Conservation (phyloP, 768 basidiomycete genomes). For the Suillus luteus region DNA sequence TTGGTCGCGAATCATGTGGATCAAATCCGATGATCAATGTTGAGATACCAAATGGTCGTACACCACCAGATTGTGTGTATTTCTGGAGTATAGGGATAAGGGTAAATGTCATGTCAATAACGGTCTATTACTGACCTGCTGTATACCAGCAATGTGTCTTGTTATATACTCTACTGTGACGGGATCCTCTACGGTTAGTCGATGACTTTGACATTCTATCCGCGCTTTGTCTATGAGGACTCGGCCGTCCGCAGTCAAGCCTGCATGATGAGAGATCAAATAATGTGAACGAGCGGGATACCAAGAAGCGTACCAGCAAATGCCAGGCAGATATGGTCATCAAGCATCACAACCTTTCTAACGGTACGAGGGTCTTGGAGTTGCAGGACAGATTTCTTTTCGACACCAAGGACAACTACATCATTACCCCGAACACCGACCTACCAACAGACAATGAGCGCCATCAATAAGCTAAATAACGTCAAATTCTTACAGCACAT, state of each 20-base stretch:
- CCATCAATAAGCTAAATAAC: neutral
- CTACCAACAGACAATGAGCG: constrained; percentile 41
- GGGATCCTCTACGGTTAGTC: constrained; percentile 96
- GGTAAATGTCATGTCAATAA: neutral
- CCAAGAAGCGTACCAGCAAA: constrained; percentile 79
- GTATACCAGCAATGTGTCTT: constrained; percentile 96
- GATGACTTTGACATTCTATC: constrained; percentile 96
- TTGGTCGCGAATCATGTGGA: constrained; percentile 83
- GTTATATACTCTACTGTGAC: constrained; percentile 99
- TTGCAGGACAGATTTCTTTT: constrained; percentile 98
- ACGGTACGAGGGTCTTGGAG: constrained; percentile 98
- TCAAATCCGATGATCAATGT: constrained; percentile 97
- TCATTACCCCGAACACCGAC: constrained; percentile 95
- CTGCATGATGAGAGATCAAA: constrained; percentile 42
- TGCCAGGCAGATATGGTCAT: constrained; percentile 95
- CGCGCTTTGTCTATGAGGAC: constrained; percentile 98
- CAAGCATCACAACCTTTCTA: constrained; percentile 96
- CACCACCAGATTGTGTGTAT: constrained; percentile 99
- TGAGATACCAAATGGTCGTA: constrained; percentile 96
- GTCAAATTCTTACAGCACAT: constrained; percentile 71
- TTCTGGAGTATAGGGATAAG: constrained; percentile 47
- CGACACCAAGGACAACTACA: constrained; percentile 94
- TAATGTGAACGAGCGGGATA: constrained; percentile 8
- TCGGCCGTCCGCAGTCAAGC: constrained; percentile 95
- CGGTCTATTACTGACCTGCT: constrained; percentile 66